Evolutionary conservation across 495 filamentous ascomycete genomes (phyloP).

Genomic region (Jackrogersella multiformis): DNA sequence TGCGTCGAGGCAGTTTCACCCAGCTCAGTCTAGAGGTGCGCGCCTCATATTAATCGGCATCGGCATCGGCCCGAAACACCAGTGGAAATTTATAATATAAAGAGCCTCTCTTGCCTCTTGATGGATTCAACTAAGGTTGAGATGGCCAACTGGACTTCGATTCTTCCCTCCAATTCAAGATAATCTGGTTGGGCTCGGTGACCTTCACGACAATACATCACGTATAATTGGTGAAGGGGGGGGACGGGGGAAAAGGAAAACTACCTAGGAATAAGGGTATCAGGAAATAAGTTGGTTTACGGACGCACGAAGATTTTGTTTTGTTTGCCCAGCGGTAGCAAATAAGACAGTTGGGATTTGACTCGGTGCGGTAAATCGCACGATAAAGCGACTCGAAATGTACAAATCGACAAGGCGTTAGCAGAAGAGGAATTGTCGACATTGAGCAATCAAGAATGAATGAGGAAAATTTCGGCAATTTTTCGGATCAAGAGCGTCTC

Average conservation of each 20-base stretch:
- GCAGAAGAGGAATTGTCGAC: conserved; percentile 3
- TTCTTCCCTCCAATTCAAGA: conserved; percentile 22
- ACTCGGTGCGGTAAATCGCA: conserved; percentile 5
- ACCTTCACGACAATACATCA: conserved; percentile 30
- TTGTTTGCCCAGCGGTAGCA: conserved; percentile 17
- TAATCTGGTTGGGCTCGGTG: conserved; percentile 37
- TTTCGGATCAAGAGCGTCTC: neutral
- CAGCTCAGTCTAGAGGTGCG: conserved; percentile 11
- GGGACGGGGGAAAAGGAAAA: conserved; percentile 1
- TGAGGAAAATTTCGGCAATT: neutral
- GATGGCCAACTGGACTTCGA: conserved; percentile 7
- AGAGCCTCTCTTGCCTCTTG: conserved; percentile 21
- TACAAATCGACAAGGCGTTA: neutral
- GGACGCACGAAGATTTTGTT: neutral
- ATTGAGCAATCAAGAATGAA: conserved; percentile 25
- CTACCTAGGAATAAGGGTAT: neutral
- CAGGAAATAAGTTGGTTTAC: conserved; percentile 13
- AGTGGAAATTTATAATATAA: conserved; percentile 36
- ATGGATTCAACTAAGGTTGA: conserved; percentile 19
- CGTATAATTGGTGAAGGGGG: conserved; percentile 31
- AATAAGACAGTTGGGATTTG: conserved; percentile 9
- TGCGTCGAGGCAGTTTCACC: conserved; percentile 16
- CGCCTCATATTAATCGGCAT: conserved; percentile 17
- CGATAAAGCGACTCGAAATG: neutral
- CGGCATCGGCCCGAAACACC: conserved; percentile 4